Percentiles rank a stretch among this genome's conserved stretches.
Conservation (phyloP, 2,329 filamentous ascomycete species). For the Penicillium sp. region DNA sequence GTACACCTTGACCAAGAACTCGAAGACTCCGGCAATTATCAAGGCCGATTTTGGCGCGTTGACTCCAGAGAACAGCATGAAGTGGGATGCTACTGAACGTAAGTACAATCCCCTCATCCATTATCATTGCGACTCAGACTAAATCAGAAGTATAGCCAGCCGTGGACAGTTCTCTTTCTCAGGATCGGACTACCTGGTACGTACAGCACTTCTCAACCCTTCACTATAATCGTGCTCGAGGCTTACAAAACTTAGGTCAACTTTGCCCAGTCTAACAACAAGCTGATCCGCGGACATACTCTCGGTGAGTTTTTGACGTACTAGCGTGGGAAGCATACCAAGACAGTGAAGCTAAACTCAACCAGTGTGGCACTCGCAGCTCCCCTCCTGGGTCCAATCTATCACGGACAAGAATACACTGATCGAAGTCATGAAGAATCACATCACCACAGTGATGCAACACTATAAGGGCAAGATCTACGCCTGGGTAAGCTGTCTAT, state of each 20-base stretch:
- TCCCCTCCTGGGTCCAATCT: slow-evolving; percentile 36
- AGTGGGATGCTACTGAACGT: slow-evolving; percentile 56
- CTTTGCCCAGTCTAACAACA: slow-evolving; percentile 33
- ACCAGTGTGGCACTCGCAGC: slow-evolving; percentile 33
- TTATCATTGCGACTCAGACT: too few relatives aligned
- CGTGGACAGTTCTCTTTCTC: slow-evolving; percentile 32
- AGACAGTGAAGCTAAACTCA: background rate
- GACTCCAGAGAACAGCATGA: slow-evolving; percentile 56
- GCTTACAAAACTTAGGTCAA: slow-evolving; percentile 48
- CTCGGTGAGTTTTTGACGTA: slow-evolving; percentile 38
- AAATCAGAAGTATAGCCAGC: background rate
- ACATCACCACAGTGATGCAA: slow-evolving; percentile 29
- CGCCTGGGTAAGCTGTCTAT: slow-evolving; percentile 26
- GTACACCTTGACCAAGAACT: slow-evolving; percentile 48
- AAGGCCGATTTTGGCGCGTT: slow-evolving; percentile 56
- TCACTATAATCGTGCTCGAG: slow-evolving; percentile 10
- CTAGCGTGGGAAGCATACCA: slow-evolving; percentile 21
- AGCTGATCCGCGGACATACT: slow-evolving; percentile 55
- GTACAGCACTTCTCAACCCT: background rate
- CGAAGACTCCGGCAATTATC: slow-evolving; percentile 51
- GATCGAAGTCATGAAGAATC: slow-evolving; percentile 44
- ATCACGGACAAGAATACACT: slow-evolving; percentile 47
- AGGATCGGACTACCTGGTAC: slow-evolving; percentile 43
- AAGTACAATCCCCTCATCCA: slow-evolving; percentile 7
- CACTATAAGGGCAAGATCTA: slow-evolving; percentile 32